A percentile compares a stretch with the other conserved stretches of the same genome.
These are phyloP conservation scores for Moesziomyces globuligerus DNA, from an alignment of 1,284 basidiomycete genomes.

Conservation along the genomic window DNA sequence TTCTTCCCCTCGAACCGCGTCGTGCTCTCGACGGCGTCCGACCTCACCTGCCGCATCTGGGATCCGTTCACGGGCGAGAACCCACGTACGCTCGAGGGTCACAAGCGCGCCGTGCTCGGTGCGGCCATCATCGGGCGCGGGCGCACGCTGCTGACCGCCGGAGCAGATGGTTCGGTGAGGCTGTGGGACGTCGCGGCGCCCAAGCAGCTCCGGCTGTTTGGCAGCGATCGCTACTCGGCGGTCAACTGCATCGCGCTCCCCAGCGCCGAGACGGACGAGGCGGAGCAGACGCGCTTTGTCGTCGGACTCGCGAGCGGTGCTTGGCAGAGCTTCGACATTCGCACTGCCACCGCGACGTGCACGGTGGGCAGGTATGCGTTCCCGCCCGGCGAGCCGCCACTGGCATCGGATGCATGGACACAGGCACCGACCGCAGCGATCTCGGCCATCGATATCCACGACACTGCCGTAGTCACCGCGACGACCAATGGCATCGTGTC, in stretches of 20 bases:
- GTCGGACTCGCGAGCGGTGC: constrained; percentile 74
- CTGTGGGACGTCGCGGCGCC: constrained; percentile 79
- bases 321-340: constrained; percentile 74
- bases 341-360: constrained; percentile 70
- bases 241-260: constrained; percentile 70
- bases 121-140: constrained; percentile 76
- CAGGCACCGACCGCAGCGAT: constrained; percentile 69
- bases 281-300: constrained; percentile 49
- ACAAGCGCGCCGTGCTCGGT: constrained; percentile 73
- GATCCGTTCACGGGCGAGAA: constrained; percentile 70
- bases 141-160: constrained; percentile 73
- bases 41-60: constrained; percentile 75
- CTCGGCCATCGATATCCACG: constrained; percentile 27
- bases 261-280: constrained; percentile 10
- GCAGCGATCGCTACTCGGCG: constrained; percentile 67
- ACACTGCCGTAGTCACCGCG: constrained; percentile 74
- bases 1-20: constrained; percentile 64
- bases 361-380: constrained; percentile 68
- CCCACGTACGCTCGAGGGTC: constrained; percentile 76
- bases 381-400: constrained; percentile 41
- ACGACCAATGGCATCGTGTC: constrained; percentile 74
- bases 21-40: constrained; percentile 75
- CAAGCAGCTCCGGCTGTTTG: constrained; percentile 67
- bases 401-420: constrained; percentile 72
- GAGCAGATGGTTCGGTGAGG: constrained; percentile 77